Base-by-base conservation (phyloP, 306 rosid species). In the Pueraria montana region DNA sequence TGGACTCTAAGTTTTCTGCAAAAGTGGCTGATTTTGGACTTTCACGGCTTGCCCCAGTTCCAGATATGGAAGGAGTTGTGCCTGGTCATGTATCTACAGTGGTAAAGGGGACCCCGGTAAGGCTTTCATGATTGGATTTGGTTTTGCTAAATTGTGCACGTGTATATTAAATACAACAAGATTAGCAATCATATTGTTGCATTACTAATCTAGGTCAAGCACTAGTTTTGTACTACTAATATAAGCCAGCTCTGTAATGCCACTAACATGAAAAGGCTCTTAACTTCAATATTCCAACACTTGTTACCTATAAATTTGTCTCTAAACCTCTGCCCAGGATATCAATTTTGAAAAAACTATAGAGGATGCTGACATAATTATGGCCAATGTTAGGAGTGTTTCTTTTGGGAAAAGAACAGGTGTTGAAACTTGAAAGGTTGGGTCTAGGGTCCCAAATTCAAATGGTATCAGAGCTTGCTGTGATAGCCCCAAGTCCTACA, bases 1-100 rank as follows among this genome's bases (percentile, higher is more conserved):
- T 96, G 91, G 99, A 94, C 82, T 73, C 93, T 2, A 96, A 87
- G 78, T 80, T 88, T 8, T 55, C 63, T 0, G 95, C 97, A 11
- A 96, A 96, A 86, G 98, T 96, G 84, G 94, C 98, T 78, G 99
- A 96, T 90, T 96, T 96, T 74, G 99, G 99, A 87, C 98, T 96
- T 76, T 96, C 99, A 1, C 91, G 97, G 49, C 98, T 94, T 73
- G 99, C 99, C 16, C 99, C 98, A 4, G 89, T 91, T 84, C 94
- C 98, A 27, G 91, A 94, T 85, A 42, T 85, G 16, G 97, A 96
- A 79, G 99, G 98, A 49, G 48, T 68, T 55, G 80, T 84, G 74
- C 98, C 98, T 79, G 89, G 52, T 68, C 97, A 94, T 80, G 91
- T 94, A 74, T 96, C 98, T 20, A 96, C 99, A 1, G 95, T 92